Base-by-base conservation (phyloP, 257 asterid species). In the Solanum etuberosum region DNA sequence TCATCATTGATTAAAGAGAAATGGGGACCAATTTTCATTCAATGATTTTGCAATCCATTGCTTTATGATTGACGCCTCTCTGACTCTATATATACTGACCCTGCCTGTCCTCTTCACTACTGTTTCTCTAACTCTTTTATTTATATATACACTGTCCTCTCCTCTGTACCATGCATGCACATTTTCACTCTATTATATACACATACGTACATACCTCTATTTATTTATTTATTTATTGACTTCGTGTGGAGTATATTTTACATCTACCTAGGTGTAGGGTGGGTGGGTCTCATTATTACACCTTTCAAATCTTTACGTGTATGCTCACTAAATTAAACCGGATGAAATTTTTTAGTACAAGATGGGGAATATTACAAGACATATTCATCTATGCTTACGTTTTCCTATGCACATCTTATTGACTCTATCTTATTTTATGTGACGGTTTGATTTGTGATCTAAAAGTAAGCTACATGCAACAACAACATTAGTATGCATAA, bases 11-110 rank as follows among this genome's bases (percentile, higher is more conserved):
- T 87, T 68, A 63, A 85, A 65, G 82, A 86, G 63, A 72, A 87
- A 68, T 42, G 59, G 89, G 89, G 90, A 88, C 90, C 88, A 88
- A 85, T 87, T 87, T 88, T 63, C 90, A 89, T 88, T 90, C 94
- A 92, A 92, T 92, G 92, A 92, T 92, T 90, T 92, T 87, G 93
- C 86, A 92, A 91, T 92, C 89, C 87, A 92, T 92, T 92, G 91
- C 91, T 68, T 87, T 90, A 92, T 92, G 90, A 92, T 90, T 92
- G 93, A 90, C 88, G 51, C 91, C 89, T 88, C 91, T 88, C 90
- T 89, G 91, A 91, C 89, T 88, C 86, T 35, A 51, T 51, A 23
- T 51, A 51, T 16, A 85, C 93, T 86, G 88, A 86, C 87, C 88
- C 86, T 38, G 35, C 88, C 57, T 14, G n/a, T 32, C 34, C 87